Evolutionary conservation across 208 protist species (phyloP).

Genomic region (Angomonas deanei): DNA sequence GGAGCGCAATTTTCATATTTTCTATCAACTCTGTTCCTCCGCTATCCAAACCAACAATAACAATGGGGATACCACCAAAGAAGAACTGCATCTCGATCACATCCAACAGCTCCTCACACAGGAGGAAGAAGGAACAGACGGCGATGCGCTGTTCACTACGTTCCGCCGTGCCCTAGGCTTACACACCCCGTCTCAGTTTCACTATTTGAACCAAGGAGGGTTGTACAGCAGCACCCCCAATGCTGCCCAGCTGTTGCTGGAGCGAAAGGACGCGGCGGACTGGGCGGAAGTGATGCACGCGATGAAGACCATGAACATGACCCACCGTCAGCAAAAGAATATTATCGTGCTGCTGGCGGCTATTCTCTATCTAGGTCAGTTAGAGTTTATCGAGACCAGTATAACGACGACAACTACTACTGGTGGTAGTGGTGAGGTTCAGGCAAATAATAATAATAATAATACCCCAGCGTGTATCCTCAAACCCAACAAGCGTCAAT

Average conservation of each 20-base stretch:
- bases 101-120: no score
- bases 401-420: not conserved
- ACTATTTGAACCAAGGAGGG: conserved; percentile 59
- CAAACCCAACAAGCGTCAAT: conserved; percentile 15
- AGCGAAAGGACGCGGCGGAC: conserved; percentile 66
- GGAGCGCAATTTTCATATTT: conserved; percentile 96
- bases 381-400: conserved; percentile 69
- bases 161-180: not conserved
- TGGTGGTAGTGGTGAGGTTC: not conserved
- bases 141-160: not conserved
- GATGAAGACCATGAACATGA: conserved; percentile 91
- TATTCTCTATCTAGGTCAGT: conserved; percentile 94
- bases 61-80: not conserved
- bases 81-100: not conserved
- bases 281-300: conserved; percentile 76
- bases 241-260: not conserved
- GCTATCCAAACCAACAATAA: conserved; percentile 2
- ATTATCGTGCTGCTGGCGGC: conserved; percentile 84
- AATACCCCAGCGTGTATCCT: not conserved
- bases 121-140: not conserved
- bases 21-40: conserved; percentile 90
- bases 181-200: conserved; percentile 35
- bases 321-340: conserved; percentile 49
- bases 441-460: not conserved
- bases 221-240: conserved; percentile 15